A percentile compares a stretch with the other conserved stretches of the same genome.
These are phyloP conservation scores for Hymenoscyphus albidus DNA, from an alignment of 2,329 filamentous ascomycete species.

Conservation along the genomic window DNA sequence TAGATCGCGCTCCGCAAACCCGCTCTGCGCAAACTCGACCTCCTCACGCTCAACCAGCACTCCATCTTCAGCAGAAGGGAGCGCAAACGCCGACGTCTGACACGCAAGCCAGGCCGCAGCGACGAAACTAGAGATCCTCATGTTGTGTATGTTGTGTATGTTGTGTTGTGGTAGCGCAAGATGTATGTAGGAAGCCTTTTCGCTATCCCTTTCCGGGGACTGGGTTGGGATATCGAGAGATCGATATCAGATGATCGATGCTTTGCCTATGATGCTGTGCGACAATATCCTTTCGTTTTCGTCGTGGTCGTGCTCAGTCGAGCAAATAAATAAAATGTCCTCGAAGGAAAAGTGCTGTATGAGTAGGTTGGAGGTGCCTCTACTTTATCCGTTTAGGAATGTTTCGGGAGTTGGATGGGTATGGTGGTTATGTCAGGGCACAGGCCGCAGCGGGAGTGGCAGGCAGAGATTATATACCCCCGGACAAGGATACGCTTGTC, in stretches of 20 bases:
- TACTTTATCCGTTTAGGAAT: neutral
- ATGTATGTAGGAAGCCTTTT: neutral
- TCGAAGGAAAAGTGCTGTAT: neutral
- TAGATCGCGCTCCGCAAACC: constrained; percentile 6
- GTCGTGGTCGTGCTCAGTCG: too few relatives aligned
- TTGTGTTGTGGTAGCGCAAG: neutral
- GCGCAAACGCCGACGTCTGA: constrained; percentile 18
- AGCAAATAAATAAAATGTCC: too few relatives aligned
- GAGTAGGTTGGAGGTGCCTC: too few relatives aligned
- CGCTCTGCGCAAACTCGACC: neutral
- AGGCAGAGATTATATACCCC: neutral
- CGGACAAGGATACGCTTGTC: too few relatives aligned
- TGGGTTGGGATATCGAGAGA: neutral
- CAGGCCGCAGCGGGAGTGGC: neutral
- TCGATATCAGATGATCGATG: neutral
- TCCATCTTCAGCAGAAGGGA: constrained; percentile 23
- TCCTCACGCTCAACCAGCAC: neutral
- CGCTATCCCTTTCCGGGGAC: too few relatives aligned
- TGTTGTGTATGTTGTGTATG: neutral
- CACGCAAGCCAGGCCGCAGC: constrained; percentile 22
- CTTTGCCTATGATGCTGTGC: neutral
- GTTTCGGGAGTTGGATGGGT: neutral
- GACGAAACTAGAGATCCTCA: constrained; percentile 14
- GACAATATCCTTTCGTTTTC: neutral
- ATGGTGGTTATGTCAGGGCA: neutral